Evolutionary conservation across 2,329 filamentous ascomycete genomes (phyloP).

Genomic region (Scedosporium boydii): DNA sequence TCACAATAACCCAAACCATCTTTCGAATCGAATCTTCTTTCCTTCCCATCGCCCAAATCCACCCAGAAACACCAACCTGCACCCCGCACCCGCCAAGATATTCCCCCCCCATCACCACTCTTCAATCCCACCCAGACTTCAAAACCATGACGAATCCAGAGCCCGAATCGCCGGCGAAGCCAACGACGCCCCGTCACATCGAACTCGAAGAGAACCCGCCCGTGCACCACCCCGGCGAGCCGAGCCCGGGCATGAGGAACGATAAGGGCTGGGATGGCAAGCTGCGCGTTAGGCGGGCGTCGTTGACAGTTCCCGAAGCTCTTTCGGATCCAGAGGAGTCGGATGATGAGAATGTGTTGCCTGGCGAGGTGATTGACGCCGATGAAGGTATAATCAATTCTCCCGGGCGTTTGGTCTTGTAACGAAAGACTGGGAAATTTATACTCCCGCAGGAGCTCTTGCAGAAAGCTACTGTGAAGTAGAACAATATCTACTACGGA

Average conservation of each 20-base stretch:
- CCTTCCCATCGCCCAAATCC: too few relatives aligned
- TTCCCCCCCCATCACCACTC: neutral
- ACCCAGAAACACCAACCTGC: neutral
- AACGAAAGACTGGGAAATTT: neutral
- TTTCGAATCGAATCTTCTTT: too few relatives aligned
- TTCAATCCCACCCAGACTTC: neutral
- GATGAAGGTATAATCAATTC: slow-evolving; percentile 57
- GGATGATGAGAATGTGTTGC: slow-evolving; percentile 56
- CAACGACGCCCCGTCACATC: slow-evolving; percentile 25
- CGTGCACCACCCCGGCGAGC: slow-evolving; percentile 20
- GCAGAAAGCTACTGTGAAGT: too few relatives aligned
- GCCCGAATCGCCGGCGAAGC: neutral
- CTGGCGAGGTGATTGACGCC: slow-evolving; percentile 65
- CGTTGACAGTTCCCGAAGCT: slow-evolving; percentile 67
- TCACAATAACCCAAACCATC: too few relatives aligned
- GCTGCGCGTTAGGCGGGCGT: slow-evolving; percentile 56
- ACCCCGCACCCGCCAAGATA: neutral
- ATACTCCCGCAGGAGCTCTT: too few relatives aligned
- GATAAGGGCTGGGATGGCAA: slow-evolving; percentile 79
- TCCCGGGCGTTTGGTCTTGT: neutral
- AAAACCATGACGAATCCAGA: neutral
- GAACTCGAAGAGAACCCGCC: slow-evolving; percentile 34
- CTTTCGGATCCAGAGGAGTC: slow-evolving; percentile 80
- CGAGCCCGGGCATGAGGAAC: slow-evolving; percentile 41
- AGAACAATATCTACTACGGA: too few relatives aligned